Evolutionary conservation across 192 early-diverging fungal species (phyloP).

Genomic region (Paraglomus brasilianum): DNA sequence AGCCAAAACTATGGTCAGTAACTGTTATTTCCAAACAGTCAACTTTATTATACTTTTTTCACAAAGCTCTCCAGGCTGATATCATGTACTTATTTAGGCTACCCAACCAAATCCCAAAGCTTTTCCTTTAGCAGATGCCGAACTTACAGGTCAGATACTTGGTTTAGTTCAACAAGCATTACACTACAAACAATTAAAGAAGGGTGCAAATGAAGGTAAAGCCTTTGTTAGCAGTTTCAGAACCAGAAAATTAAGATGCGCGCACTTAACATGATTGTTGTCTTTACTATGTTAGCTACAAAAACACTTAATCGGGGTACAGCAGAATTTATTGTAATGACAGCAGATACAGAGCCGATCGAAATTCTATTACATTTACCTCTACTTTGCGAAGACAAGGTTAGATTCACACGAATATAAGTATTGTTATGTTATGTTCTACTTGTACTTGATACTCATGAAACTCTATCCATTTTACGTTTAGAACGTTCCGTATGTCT

Average conservation of each 20-base stretch:
- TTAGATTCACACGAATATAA: conserved; percentile 11
- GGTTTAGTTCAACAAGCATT: conserved; percentile 98
- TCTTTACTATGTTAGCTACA: conserved; percentile 61
- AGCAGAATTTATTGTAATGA: conserved; percentile 98
- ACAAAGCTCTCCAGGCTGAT: too few species aligned
- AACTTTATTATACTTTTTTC: too few species aligned
- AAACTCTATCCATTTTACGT: background rate
- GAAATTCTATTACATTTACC: conserved; percentile 98
- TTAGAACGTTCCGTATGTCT: conserved; percentile 98
- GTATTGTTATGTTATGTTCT: conserved; percentile 5
- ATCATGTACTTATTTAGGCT: background rate
- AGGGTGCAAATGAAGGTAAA: conserved; percentile 94
- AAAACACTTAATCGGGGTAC: conserved; percentile 99
- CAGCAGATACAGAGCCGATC: conserved; percentile 96
- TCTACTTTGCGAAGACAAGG: conserved; percentile 97
- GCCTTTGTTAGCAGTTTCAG: background rate
- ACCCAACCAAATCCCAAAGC: conserved; percentile 67
- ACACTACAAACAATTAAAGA: conserved; percentile 99
- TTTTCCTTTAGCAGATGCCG: conserved; percentile 89
- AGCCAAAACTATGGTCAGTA: too few species aligned
- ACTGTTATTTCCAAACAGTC: too few species aligned
- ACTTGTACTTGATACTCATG: background rate
- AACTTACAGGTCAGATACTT: conserved; percentile 87
- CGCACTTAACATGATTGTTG: too few species aligned
- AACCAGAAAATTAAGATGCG: too few species aligned